phyloP scores from a whole-genome alignment of 176 grass and related monocot genomes.

The Dendrocalamus sinicus region DNA sequence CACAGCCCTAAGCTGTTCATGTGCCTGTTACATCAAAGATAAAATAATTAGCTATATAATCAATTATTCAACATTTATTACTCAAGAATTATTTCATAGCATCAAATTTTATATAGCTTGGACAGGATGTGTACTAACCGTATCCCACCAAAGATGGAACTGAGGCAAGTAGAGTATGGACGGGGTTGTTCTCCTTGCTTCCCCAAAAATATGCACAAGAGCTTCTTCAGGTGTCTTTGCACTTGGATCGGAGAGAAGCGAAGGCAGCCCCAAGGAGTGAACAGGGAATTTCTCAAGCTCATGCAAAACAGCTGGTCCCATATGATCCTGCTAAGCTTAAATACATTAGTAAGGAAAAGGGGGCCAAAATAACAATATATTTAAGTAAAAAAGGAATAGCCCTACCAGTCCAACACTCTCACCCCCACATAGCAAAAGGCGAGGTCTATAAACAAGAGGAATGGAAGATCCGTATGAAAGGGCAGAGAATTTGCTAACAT shows the following conservation, averaged over 20 bases:
- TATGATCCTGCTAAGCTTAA: slow-evolving; percentile 86
- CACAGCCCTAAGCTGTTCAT: slow-evolving; percentile 91
- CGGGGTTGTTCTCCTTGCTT: slow-evolving; percentile 96
- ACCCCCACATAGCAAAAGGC: slow-evolving; percentile 82
- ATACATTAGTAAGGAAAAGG: slow-evolving; percentile 50
- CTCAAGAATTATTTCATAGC: slow-evolving; percentile 26
- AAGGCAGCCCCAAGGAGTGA: slow-evolving; percentile 89
- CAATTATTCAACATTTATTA: slow-evolving; percentile 8
- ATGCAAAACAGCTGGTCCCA: slow-evolving; percentile 97
- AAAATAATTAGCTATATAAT: slow-evolving; percentile 20
- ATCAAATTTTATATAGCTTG: slow-evolving; percentile 33
- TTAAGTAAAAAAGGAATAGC: slow-evolving; percentile 15
- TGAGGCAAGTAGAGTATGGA: slow-evolving; percentile 96
- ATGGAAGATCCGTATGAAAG: slow-evolving; percentile 79
- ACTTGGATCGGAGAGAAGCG: slow-evolving; percentile 98
- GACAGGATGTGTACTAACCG: slow-evolving; percentile 66
- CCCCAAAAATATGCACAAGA: slow-evolving; percentile 98
- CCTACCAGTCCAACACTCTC: slow-evolving; percentile 91
- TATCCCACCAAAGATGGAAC: slow-evolving; percentile 99
- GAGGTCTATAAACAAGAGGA: slow-evolving; percentile 95
- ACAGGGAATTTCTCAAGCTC: slow-evolving; percentile 99
- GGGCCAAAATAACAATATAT: slow-evolving; percentile 12
- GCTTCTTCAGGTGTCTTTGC: slow-evolving; percentile 99
- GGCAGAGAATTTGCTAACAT: slow-evolving; percentile 70
- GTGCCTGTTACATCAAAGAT: slow-evolving; percentile 69